These are phyloP conservation scores for Fistulifera solaris DNA, from an alignment of 108 stramenopile genomes.

Conservation along the genomic window DNA sequence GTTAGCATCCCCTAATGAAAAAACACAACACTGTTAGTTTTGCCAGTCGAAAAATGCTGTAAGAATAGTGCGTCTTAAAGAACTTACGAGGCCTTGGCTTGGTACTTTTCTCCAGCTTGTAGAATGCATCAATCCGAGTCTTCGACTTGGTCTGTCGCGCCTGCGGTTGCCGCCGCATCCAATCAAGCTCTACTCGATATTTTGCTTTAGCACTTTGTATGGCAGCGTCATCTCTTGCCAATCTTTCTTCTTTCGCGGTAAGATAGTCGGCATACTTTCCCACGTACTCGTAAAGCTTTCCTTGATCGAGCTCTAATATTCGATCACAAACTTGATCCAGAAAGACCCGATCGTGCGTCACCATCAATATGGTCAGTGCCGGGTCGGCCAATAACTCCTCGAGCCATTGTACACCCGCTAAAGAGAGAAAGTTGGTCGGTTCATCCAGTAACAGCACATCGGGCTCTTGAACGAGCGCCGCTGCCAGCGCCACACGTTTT, in stretches of 20 bases:
- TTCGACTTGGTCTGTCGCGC: constrained; percentile 47
- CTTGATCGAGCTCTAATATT: constrained; percentile 72
- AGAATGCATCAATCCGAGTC: constrained; percentile 69
- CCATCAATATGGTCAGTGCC: constrained; percentile 85
- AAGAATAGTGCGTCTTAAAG: constrained; percentile 38
- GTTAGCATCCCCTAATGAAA: no score
- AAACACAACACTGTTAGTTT: no score
- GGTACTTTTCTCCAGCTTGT: constrained; percentile 68
- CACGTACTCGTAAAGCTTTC: constrained; percentile 56
- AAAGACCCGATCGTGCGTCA: constrained; percentile 95
- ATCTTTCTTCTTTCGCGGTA: constrained; percentile 56
- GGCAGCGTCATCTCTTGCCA: constrained; percentile 65
- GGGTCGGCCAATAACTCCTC: constrained; percentile 67
- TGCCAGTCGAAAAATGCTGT: not conserved
- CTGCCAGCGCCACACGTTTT: constrained; percentile 75
- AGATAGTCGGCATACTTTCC: constrained; percentile 63
- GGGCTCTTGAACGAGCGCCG: constrained; percentile 71
- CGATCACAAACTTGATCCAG: constrained; percentile 83
- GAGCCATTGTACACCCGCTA: constrained; percentile 92
- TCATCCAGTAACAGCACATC: constrained; percentile 76
- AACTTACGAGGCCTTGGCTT: constrained; percentile 57
- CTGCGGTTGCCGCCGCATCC: constrained; percentile 84
- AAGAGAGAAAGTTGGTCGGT: constrained; percentile 92
- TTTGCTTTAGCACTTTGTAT: constrained; percentile 50
- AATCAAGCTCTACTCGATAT: constrained; percentile 54